A percentile compares a stretch with the other conserved stretches of the same genome.
Evolutionary conservation across 164 flowering plant genomes (phyloP).

Genomic region (Sedum album): DNA sequence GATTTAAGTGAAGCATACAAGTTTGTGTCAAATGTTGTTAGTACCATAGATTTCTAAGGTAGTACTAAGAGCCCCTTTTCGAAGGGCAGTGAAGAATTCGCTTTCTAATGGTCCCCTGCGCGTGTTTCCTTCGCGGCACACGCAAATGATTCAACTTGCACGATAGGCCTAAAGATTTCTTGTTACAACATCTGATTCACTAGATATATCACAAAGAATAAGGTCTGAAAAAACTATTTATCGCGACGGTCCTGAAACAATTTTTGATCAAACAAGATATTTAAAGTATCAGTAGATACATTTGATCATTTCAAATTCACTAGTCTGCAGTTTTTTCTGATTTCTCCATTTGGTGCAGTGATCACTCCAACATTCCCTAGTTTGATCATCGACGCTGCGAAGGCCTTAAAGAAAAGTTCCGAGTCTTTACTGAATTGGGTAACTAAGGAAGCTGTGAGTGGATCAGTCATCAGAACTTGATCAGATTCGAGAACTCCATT

Average conservation of each 20-base stretch:
- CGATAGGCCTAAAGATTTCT: background rate
- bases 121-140: background rate
- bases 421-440: constrained; percentile 31
- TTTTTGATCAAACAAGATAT: background rate
- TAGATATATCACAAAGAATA: background rate
- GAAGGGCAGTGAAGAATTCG: background rate
- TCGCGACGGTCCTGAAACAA: background rate
- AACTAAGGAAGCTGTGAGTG: constrained; percentile 38
- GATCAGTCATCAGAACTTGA: constrained; percentile 43
- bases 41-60: background rate
- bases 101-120: background rate
- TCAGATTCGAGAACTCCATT: constrained; percentile 54
- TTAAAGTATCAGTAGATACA: background rate
- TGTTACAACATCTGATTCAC: background rate
- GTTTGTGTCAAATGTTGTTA: background rate
- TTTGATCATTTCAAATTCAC: constrained; percentile 21
- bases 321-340: constrained; percentile 42
- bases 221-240: background rate
- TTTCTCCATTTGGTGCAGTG: constrained; percentile 40
- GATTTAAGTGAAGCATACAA: no score
- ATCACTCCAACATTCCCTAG: constrained; percentile 39
- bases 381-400: constrained; percentile 50
- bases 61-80: background rate
- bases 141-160: background rate
- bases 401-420: constrained; percentile 28